Conservation (phyloP, 208 protist genomes). For the Acanthamoeba rhysodes region DNA sequence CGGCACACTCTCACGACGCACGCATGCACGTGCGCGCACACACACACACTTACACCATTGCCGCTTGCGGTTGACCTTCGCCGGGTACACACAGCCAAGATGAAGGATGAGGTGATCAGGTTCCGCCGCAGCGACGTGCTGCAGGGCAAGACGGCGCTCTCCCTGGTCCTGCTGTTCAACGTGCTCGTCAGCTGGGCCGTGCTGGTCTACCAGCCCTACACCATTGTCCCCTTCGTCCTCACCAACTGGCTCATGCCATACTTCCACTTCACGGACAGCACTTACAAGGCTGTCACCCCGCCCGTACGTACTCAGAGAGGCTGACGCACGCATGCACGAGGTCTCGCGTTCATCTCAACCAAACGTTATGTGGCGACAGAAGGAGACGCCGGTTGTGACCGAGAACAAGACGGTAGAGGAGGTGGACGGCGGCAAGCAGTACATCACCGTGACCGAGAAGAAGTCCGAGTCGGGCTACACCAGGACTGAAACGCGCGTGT, state of each 20-base stretch:
- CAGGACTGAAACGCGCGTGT: background rate
- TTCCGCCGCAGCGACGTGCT: background rate
- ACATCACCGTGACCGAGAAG: background rate
- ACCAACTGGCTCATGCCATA: background rate
- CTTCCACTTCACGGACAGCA: background rate
- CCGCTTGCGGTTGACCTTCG: background rate
- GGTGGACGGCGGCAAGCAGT: background rate
- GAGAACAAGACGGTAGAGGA: background rate
- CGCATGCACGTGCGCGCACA: background rate
- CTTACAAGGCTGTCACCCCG: background rate
- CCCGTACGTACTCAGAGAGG: background rate
- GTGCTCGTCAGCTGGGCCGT: background rate
- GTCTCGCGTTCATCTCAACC: too few relatives aligned
- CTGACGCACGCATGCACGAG: too few relatives aligned
- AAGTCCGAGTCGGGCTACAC: background rate
- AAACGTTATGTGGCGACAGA: too few relatives aligned
- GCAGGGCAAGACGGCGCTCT: background rate
- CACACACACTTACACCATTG: background rate
- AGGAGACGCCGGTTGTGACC: background rate
- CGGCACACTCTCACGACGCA: too few relatives aligned
- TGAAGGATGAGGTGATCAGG: background rate
- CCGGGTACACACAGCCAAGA: background rate
- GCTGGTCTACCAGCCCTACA: conserved; percentile 23
- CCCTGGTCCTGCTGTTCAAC: background rate
- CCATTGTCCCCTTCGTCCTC: background rate